phyloP scores from a whole-genome alignment of 352 stramenopile genomes.

The Pythium rhizo-oryzae region DNA sequence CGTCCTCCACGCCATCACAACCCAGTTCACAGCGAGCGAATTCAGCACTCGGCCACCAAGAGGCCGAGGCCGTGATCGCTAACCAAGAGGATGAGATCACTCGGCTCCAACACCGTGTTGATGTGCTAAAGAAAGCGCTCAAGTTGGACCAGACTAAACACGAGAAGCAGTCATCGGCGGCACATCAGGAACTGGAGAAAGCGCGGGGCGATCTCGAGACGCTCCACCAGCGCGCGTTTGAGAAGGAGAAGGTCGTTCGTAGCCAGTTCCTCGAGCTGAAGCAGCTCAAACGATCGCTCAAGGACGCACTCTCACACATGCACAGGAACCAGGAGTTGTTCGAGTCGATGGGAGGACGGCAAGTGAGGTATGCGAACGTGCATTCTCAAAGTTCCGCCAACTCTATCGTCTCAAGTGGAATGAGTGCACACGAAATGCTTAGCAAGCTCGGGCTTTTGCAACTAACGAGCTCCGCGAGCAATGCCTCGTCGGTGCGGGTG shows the following conservation, averaged over 20 bases:
- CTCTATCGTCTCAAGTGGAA: background rate
- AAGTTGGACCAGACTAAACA: constrained; percentile 55
- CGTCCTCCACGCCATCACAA: constrained; percentile 8
- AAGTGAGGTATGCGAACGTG: constrained; percentile 35
- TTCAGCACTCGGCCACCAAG: constrained; percentile 16
- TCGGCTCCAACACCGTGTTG: constrained; percentile 58
- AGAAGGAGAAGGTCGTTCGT: constrained; percentile 64
- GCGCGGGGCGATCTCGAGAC: constrained; percentile 44
- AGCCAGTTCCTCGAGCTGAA: constrained; percentile 75
- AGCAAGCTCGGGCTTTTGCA: constrained; percentile 9
- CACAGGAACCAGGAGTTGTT: constrained; percentile 66
- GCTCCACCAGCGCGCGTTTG: constrained; percentile 50
- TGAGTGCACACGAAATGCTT: constrained; percentile 12
- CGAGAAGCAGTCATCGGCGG: constrained; percentile 42
- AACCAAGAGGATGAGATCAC: constrained; percentile 72
- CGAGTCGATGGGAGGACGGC: constrained; percentile 36
- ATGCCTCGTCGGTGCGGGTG: constrained; percentile 10
- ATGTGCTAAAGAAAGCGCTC: constrained; percentile 63
- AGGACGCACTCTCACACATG: constrained; percentile 49
- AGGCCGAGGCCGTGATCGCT: constrained; percentile 49
- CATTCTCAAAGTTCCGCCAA: background rate
- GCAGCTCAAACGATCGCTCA: constrained; percentile 67
- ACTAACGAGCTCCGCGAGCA: constrained; percentile 11
- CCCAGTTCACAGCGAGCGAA: constrained; percentile 8
- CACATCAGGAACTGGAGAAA: constrained; percentile 53